Conservation (phyloP, 768 basidiomycete species). For the Trametopsis cervina region DNA sequence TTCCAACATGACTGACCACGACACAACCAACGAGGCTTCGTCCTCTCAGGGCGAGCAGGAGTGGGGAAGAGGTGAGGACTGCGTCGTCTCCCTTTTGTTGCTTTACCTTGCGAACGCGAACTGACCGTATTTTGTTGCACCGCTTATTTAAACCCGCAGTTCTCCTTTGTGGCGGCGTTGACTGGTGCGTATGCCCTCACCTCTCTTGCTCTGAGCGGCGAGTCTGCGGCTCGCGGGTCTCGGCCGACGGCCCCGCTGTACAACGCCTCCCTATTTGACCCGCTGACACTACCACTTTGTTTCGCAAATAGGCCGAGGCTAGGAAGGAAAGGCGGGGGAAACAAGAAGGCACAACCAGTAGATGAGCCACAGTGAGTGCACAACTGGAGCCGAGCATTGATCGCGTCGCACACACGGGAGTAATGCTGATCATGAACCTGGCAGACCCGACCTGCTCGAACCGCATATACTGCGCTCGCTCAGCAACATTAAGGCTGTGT, state of each 20-base stretch:
- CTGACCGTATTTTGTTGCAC: neutral
- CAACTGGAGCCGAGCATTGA: too few species aligned
- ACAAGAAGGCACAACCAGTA: constrained; percentile 30
- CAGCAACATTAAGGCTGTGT: constrained; percentile 65
- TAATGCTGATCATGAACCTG: constrained; percentile 1
- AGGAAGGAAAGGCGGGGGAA: constrained; percentile 64
- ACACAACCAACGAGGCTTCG: constrained; percentile 2
- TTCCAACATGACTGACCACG: constrained; percentile 8
- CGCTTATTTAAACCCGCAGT: constrained; percentile 35
- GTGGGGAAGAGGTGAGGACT: constrained; percentile 11
- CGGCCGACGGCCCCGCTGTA: too few species aligned
- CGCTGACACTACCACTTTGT: neutral
- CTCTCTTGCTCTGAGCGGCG: constrained; percentile 6
- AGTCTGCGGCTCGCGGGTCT: neutral
- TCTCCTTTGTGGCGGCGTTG: constrained; percentile 79
- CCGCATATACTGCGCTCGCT: constrained; percentile 88
- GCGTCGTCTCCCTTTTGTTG: neutral
- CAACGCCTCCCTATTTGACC: neutral
- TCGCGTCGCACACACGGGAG: neutral
- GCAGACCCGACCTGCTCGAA: constrained; percentile 73
- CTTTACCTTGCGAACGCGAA: too few species aligned
- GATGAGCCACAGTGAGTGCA: constrained; percentile 29
- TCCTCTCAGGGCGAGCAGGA: constrained; percentile 1
- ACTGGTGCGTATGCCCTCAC: constrained; percentile 54
- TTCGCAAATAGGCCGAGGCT: constrained; percentile 55